Evolutionary conservation across 345 rosid species (phyloP), one percentile per base, ranked within the genome.

Genomic region (Hypericum androsaemum): DNA sequence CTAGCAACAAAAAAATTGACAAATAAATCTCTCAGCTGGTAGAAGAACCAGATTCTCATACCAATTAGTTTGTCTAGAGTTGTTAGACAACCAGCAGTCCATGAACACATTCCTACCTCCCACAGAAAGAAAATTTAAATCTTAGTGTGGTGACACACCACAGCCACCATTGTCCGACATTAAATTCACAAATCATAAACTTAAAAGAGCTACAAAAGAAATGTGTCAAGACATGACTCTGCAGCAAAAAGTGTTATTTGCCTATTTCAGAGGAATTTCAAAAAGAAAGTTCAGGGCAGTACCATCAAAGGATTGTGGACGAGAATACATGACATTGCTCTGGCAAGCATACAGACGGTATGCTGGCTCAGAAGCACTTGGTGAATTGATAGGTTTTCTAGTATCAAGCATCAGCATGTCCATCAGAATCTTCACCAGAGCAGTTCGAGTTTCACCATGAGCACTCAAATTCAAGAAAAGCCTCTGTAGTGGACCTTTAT

Each of bases 301-400:
- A 87, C 98, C 96, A 64, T 90, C 96, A 45, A 75, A 85, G 53
- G 74, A 72, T 55, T 81, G 96, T 13, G 98, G 89, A 47, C 95
- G 94, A 59, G 96, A 82, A 79, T 90, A 90, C 77, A 83, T 78
- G 52, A 82, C 95, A 57, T 82, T 90, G 67, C 71, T 81, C 74
- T 82, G 98, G 74, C 98, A 87, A 50, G 80, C 95, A 79, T 90
- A 87, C 17, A 90, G 92, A 47, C 96, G 83, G 68, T 70, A 82
- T 32, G 80, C 77, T 51, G 88, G 80, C 64, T 79, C 98, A 12
- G 67, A 61, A 53, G 67, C 63, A 67, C 70, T 78, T 51, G 62
- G 64, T 66, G 57, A 59, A 70, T 47, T 56, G 61, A 45, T 59
- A 44, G 82, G 74, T 64, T 68, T 84, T 63, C 80, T 78, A 45